These are phyloP conservation scores for Wickerhamomyces bovis DNA, from an alignment of 805 yeast genomes.

Conservation along the genomic window DNA sequence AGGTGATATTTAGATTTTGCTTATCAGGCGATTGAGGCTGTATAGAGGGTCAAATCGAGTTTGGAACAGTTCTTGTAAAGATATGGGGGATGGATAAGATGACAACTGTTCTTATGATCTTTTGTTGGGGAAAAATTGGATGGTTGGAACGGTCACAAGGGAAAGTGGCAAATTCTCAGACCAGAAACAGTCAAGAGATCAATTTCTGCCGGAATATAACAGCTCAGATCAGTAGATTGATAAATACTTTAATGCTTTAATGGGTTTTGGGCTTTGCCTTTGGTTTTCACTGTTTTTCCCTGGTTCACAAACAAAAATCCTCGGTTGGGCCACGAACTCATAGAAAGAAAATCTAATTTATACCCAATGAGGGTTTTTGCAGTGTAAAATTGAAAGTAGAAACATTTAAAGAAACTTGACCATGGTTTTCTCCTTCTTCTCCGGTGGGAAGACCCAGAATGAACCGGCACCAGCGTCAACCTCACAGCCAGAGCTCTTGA, in stretches of 20 bases:
- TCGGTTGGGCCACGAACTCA: not conserved
- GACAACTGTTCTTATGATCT: not conserved
- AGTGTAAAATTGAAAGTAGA: too few species aligned
- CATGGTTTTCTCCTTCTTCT: conserved; percentile 6
- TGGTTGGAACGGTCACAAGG: not conserved
- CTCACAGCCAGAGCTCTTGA: not conserved
- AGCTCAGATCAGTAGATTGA: too few species aligned
- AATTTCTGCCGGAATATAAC: too few species aligned
- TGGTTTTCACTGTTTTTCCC: conserved; percentile 1
- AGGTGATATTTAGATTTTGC: too few species aligned
- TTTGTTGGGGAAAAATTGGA: not conserved
- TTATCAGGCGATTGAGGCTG: not conserved
- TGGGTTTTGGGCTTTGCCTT: not conserved
- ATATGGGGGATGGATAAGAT: not conserved
- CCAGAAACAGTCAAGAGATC: too few species aligned
- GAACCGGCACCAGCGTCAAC: not conserved
- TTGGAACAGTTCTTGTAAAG: not conserved
- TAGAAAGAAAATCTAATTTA: not conserved
- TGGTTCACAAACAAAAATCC: not conserved
- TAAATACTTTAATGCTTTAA: too few species aligned
- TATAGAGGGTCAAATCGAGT: not conserved
- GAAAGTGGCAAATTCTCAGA: too few species aligned
- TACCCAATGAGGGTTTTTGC: too few species aligned
- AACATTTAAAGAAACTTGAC: not conserved
- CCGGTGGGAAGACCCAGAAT: not conserved